Conservation (phyloP, 2,329 filamentous ascomycete genomes). For the Beauveria sp. region DNA sequence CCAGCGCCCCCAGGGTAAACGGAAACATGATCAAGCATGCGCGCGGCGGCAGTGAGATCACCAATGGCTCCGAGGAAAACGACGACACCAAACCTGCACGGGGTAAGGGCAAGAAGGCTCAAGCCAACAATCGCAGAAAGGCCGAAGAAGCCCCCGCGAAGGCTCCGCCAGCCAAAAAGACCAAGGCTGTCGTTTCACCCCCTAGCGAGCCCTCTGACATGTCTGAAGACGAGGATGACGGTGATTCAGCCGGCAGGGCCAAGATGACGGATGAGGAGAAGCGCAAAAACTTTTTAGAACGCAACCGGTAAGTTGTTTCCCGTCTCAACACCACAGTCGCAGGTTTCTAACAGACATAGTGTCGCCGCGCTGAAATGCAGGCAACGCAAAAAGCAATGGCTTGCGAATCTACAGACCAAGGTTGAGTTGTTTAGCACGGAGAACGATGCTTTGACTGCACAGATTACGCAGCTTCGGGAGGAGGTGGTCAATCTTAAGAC, state of each 20-base stretch:
- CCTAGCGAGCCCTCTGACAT: constrained; percentile 23
- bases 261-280: constrained; percentile 99
- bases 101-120: constrained; percentile 62
- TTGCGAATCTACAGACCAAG: constrained; percentile 87
- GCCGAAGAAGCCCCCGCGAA: constrained; percentile 60
- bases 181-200: constrained; percentile 39
- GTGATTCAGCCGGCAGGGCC: constrained; percentile 49
- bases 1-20: constrained; percentile 35
- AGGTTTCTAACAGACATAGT: constrained; percentile 39
- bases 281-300: constrained; percentile 92
- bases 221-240: constrained; percentile 49
- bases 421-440: constrained; percentile 89
- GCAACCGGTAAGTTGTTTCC: constrained; percentile 67
- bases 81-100: constrained; percentile 60
- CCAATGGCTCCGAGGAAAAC: constrained; percentile 65
- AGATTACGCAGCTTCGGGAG: constrained; percentile 78
- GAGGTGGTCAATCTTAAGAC: constrained; percentile 95
- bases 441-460: constrained; percentile 78
- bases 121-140: constrained; percentile 66
- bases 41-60: constrained; percentile 60
- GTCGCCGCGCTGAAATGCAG: constrained; percentile 95
- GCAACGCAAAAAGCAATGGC: constrained; percentile 98
- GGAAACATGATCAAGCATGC: constrained; percentile 37
- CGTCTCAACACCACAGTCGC: background rate
- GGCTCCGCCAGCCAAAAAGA: constrained; percentile 60